phyloP scores from a whole-genome alignment of 2,329 filamentous ascomycete species.

The Diaporthe citri region DNA sequence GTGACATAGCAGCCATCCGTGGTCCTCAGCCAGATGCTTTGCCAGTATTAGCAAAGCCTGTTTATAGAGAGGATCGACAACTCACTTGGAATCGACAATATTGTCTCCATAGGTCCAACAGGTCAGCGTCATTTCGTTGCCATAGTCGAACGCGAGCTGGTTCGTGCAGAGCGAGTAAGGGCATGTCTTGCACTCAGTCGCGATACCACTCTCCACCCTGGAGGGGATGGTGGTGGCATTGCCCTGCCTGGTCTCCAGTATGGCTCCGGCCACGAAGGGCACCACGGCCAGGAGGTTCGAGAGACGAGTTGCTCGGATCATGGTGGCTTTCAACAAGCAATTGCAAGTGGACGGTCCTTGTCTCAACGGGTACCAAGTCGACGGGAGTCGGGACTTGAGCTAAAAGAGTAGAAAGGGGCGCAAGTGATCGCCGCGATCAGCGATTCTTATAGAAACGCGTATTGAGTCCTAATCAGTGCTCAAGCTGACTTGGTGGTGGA shows the following conservation, averaged over 20 bases:
- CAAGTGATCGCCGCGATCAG: not conserved
- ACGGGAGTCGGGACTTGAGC: not conserved
- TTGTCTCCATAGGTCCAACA: slow-evolving; percentile 38
- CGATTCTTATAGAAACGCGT: not conserved
- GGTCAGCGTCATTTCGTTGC: slow-evolving; percentile 24
- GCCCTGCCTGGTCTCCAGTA: slow-evolving; percentile 5
- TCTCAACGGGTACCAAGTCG: no score
- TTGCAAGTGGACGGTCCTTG: not conserved
- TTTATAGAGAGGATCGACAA: not conserved
- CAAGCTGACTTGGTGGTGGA: not conserved
- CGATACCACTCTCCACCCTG: slow-evolving; percentile 29
- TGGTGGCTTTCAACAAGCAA: not conserved
- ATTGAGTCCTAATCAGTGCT: not conserved
- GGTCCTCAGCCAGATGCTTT: slow-evolving; percentile 36
- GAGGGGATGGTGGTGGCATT: slow-evolving; percentile 35
- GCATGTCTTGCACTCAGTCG: slow-evolving; percentile 39
- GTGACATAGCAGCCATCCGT: slow-evolving; percentile 38
- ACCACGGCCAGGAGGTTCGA: slow-evolving; percentile 6
- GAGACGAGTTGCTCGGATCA: not conserved
- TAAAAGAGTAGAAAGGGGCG: no score
- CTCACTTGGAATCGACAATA: slow-evolving; percentile 39
- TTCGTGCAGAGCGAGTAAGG: slow-evolving; percentile 38
- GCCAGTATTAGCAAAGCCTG: not conserved
- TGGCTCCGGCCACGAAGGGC: slow-evolving; percentile 2
- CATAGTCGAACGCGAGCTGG: slow-evolving; percentile 18